phyloP scores from a whole-genome alignment of 768 basidiomycete species.

The Daedaleopsis nitida region DNA sequence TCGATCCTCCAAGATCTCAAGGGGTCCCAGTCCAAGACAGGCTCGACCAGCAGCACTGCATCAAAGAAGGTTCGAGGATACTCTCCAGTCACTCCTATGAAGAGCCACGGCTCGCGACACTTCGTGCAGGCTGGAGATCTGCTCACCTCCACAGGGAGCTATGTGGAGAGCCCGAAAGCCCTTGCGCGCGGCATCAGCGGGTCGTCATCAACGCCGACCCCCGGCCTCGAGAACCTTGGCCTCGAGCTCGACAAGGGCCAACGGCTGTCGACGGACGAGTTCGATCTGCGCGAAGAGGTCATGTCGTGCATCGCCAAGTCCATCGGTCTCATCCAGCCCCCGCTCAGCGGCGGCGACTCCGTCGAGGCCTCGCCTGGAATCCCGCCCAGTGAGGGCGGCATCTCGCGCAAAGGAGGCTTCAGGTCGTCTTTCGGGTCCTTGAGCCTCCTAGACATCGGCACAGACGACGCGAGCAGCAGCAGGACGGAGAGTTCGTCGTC shows the following conservation, averaged over 20 bases:
- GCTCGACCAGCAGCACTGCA: slow-evolving; percentile 1
- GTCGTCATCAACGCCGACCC: slow-evolving; percentile 13
- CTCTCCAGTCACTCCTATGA: slow-evolving; percentile 28
- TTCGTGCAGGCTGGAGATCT: slow-evolving; percentile 80
- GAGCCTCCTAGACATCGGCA: slow-evolving; percentile 65
- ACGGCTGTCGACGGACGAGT: slow-evolving; percentile 61
- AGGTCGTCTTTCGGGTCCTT: slow-evolving; percentile 73
- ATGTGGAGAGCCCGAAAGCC: slow-evolving; percentile 44
- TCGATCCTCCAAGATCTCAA: slow-evolving; percentile 21
- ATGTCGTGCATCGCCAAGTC: slow-evolving; percentile 98
- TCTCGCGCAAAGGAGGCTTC: slow-evolving; percentile 37
- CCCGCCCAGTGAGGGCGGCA: slow-evolving; percentile 47
- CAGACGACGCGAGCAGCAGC: slow-evolving; percentile 65
- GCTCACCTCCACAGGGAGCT: slow-evolving; percentile 54
- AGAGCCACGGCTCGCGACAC: slow-evolving; percentile 45
- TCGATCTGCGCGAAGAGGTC: slow-evolving; percentile 94
- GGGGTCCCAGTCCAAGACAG: slow-evolving; percentile 29
- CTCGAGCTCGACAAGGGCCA: slow-evolving; percentile 9
- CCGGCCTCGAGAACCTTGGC: slow-evolving; percentile 20
- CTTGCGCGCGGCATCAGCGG: slow-evolving; percentile 22
- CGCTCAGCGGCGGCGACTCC: slow-evolving; percentile 68
- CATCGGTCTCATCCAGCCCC: slow-evolving; percentile 90
- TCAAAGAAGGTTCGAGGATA: slow-evolving; percentile 7
- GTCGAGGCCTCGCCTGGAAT: slow-evolving; percentile 67
- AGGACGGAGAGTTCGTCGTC: slow-evolving; percentile 61